These are phyloP conservation scores for Mortierella sp. DNA, from an alignment of 371 early-diverging fungal species.

Conservation along the genomic window DNA sequence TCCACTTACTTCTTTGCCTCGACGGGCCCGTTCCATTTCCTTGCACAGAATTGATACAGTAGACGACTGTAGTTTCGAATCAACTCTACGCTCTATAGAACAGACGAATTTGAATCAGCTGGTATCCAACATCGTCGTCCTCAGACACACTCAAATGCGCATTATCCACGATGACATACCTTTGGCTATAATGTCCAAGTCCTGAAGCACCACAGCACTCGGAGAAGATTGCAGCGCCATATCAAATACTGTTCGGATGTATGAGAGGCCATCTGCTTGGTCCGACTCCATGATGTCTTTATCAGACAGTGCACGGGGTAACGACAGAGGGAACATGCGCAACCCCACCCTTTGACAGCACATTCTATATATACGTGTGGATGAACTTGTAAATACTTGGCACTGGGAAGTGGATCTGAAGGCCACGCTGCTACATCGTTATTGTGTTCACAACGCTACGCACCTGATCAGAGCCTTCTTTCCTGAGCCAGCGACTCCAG, in stretches of 20 bases:
- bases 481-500: conserved; percentile 48
- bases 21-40: conserved; percentile 34
- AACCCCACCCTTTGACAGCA: conserved; percentile 21
- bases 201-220: conserved; percentile 35
- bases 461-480: conserved; percentile 35
- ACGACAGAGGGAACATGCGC: conserved; percentile 22
- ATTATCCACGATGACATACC: conserved; percentile 3
- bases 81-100: conserved; percentile 38
- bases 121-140: too few relatives aligned
- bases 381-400: too few relatives aligned
- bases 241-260: conserved; percentile 37
- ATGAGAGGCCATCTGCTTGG: conserved; percentile 24
- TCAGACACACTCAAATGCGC: too few relatives aligned
- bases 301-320: conserved; percentile 35
- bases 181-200: conserved; percentile 44
- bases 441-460: background rate
- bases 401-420: too few relatives aligned
- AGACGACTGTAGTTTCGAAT: conserved; percentile 29
- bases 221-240: conserved; percentile 42
- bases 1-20: conserved; percentile 23
- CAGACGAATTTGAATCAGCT: too few relatives aligned
- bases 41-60: conserved; percentile 28
- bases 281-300: conserved; percentile 45
- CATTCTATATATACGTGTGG: background rate
- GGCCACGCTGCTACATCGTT: too few relatives aligned